These are phyloP conservation scores for Carex littledalei DNA, from an alignment of 176 grass and related monocot species.

Conservation along the genomic window DNA sequence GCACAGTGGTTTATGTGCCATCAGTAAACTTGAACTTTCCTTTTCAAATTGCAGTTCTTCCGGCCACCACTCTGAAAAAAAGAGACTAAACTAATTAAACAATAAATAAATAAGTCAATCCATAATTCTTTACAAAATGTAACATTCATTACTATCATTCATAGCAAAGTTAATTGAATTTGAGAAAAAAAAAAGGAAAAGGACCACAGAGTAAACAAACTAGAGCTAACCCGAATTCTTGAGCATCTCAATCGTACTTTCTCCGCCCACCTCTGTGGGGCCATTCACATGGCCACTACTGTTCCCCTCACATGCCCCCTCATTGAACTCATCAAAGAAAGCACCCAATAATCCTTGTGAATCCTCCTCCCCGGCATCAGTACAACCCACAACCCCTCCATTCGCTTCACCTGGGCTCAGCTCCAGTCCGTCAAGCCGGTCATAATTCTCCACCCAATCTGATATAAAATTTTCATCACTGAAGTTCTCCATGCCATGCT, in stretches of 20 bases:
- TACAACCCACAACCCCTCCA: not conserved
- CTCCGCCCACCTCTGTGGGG: not conserved
- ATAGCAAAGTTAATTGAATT: not conserved
- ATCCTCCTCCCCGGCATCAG: constrained; percentile 3
- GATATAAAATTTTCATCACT: constrained; percentile 17
- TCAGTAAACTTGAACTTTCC: constrained; percentile 24
- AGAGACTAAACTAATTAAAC: constrained; percentile 16
- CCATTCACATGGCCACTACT: not conserved
- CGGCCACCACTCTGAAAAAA: constrained; percentile 46
- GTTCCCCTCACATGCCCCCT: not conserved
- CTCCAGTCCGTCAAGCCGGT: constrained; percentile 19
- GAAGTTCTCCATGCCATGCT: constrained; percentile 10
- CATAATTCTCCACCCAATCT: constrained; percentile 39
- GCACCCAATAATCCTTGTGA: constrained; percentile 23
- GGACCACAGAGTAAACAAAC: not conserved
- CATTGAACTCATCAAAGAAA: constrained; percentile 32
- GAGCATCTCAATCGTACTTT: constrained; percentile 48
- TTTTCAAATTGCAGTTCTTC: constrained; percentile 56
- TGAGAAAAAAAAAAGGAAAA: not conserved
- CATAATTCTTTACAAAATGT: not conserved
- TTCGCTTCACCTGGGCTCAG: constrained; percentile 8
- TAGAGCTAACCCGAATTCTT: constrained; percentile 52
- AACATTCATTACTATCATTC: not conserved
- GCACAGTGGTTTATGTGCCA: constrained; percentile 39
- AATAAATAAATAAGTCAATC: constrained; percentile 4